Percentiles rank a stretch among this genome's conserved stretches.
phyloP scores from a whole-genome alignment of 2,329 filamentous ascomycete genomes.

The Clonostachys chloroleuca region DNA sequence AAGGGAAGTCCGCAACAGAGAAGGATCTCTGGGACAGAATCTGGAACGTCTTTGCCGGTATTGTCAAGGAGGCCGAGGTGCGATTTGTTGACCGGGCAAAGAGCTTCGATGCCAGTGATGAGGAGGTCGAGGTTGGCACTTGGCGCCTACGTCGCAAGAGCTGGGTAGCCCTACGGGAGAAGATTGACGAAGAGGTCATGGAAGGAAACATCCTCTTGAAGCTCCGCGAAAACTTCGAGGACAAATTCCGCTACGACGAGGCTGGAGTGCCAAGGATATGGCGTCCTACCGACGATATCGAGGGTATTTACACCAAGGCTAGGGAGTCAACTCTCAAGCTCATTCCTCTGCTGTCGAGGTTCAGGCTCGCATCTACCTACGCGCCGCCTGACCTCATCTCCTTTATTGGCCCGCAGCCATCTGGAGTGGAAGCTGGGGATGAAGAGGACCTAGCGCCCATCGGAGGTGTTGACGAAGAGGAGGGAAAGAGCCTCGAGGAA shows the following conservation, averaged over 20 bases:
- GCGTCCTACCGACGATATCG: constrained; percentile 95
- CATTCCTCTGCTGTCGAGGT: constrained; percentile 83
- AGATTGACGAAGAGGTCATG: constrained; percentile 96
- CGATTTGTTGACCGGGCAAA: constrained; percentile 84
- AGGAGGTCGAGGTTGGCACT: constrained; percentile 87
- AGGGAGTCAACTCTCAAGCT: constrained; percentile 88
- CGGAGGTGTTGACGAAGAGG: constrained; percentile 90
- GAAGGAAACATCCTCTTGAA: constrained; percentile 95
- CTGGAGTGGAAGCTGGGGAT: constrained; percentile 71
- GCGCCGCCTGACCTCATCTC: constrained; percentile 75
- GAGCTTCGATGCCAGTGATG: constrained; percentile 87
- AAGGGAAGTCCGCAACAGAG: constrained; percentile 68
- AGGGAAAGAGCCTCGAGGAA: constrained; percentile 90
- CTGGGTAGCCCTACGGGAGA: constrained; percentile 84
- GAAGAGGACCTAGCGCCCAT: constrained; percentile 88
- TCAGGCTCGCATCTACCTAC: constrained; percentile 72
- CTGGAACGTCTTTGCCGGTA: constrained; percentile 79
- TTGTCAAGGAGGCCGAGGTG: constrained; percentile 79
- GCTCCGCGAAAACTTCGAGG: constrained; percentile 96
- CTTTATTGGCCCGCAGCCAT: constrained; percentile 78
- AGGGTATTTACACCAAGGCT: constrained; percentile 88
- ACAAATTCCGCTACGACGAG: constrained; percentile 98
- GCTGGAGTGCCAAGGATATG: constrained; percentile 92
- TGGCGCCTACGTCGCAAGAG: constrained; percentile 93
- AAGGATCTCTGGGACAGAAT: constrained; percentile 94